A percentile compares a stretch with the other conserved stretches of the same genome.
Conservation (phyloP, 306 rosid genomes). For the Leucaena leucocephala region DNA sequence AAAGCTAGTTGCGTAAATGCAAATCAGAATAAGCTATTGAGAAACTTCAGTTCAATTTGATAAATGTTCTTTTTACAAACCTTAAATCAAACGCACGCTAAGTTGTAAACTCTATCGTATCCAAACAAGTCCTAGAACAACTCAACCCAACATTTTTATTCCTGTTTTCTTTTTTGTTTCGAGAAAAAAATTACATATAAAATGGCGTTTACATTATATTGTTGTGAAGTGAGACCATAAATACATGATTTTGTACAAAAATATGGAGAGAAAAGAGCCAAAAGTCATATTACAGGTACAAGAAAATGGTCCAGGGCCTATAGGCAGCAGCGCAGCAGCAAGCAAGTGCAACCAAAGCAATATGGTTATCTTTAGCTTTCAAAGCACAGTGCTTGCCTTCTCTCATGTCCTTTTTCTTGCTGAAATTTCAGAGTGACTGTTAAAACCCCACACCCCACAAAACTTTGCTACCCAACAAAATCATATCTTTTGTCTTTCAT, state of each 20-base stretch:
- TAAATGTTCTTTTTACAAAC: too few species aligned
- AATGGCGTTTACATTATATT: not conserved
- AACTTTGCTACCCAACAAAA: conserved; percentile 14
- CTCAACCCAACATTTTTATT: too few species aligned
- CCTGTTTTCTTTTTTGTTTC: too few species aligned
- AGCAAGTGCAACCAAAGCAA: not conserved
- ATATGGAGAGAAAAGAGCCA: not conserved
- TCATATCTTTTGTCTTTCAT: conserved; percentile 40
- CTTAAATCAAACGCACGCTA: too few species aligned
- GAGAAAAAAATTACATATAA: too few species aligned
- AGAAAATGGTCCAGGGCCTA: not conserved
- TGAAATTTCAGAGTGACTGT: conserved; percentile 28
- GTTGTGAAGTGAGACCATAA: not conserved
- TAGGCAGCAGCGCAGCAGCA: not conserved
- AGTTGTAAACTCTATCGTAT: not conserved
- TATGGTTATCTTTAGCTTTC: conserved; percentile 11
- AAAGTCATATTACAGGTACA: not conserved
- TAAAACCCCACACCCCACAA: conserved; percentile 27
- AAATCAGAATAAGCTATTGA: too few species aligned
- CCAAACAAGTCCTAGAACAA: not conserved
- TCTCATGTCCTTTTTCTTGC: conserved; percentile 18
- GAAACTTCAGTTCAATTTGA: too few species aligned
- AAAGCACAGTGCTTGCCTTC: not conserved
- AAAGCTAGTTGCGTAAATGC: not conserved
- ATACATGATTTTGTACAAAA: not conserved